These are phyloP conservation scores for Fusarium cicatricum DNA, from an alignment of 2,329 filamentous ascomycete genomes.

Conservation along the genomic window DNA sequence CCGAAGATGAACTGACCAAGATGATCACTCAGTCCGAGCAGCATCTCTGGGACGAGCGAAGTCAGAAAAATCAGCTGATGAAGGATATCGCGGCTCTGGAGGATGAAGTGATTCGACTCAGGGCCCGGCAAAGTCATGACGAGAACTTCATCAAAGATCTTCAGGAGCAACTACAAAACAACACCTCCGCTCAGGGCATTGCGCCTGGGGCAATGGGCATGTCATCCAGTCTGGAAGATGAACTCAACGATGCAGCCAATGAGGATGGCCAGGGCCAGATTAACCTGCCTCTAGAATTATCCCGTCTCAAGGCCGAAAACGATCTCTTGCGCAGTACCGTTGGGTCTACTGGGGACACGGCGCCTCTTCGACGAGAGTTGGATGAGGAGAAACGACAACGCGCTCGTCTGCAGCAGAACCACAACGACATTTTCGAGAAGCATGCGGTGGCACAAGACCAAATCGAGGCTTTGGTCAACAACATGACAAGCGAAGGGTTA, in stretches of 20 bases:
- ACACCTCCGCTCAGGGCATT: constrained; percentile 36
- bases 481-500: constrained; percentile 64
- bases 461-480: constrained; percentile 61
- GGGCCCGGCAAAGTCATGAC: constrained; percentile 57
- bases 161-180: constrained; percentile 63
- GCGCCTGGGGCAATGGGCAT: constrained; percentile 25
- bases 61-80: constrained; percentile 56
- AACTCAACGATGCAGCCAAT: constrained; percentile 61
- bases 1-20: constrained; percentile 51
- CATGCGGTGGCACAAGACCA: constrained; percentile 66
- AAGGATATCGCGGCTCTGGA: constrained; percentile 56
- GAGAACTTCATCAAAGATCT: constrained; percentile 66
- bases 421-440: constrained; percentile 66
- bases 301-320: constrained; percentile 69
- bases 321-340: constrained; percentile 64
- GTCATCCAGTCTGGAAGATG: constrained; percentile 64
- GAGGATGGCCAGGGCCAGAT: constrained; percentile 45
- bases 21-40: constrained; percentile 54
- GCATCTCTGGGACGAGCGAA: constrained; percentile 53
- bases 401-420: constrained; percentile 61
- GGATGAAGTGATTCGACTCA: constrained; percentile 57
- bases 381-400: constrained; percentile 61
- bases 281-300: constrained; percentile 60
- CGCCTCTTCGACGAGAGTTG: constrained; percentile 62
- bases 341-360: constrained; percentile 62